Base-by-base conservation (phyloP, 2,329 filamentous ascomycete species). In the Phialophora macrospora region DNA sequence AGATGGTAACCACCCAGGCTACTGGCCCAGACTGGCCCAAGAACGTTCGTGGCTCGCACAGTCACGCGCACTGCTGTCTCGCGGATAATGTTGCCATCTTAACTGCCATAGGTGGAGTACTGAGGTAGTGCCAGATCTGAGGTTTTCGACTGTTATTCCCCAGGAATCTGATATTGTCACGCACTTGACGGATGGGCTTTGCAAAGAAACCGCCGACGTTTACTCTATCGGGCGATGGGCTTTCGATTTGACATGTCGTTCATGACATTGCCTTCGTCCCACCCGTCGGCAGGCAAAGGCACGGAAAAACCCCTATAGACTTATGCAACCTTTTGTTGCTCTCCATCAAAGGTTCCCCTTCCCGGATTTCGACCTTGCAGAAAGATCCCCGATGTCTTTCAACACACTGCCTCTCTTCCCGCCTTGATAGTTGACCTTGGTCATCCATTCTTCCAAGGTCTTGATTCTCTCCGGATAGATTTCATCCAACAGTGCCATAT, bases 401-500 rank as follows among this genome's bases (percentile, higher is more conserved):
- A 65, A 41, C 2, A 65, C 63, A 7, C 46, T 24, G 11, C 65
- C 56, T 32, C 49, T 55, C 49, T 64, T 64, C 12, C 32, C 65
- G 34, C 63, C 63, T 41, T 64, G 49, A 46, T 64, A 64, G 20
- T 64, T 51, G 7, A 60, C 62, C 49, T 56, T 60, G 5, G 49
- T 28, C 61, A 85, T 80, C 78, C 81, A 86, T 66, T 85, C 79
- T 69, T 83, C 81, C 0, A 77, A 80, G 28, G 74, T 81, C 71
- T 73, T 79, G 61, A 83, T 80, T n/a, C 83, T 75, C 0, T 70
- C 70, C 0, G 83, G 83, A 70, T 82, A 77, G 55, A 86, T 85
- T 72, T 81, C 77, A 70, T 85, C 83, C 51, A 86, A 72, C 22
- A 85, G 66, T 8, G 68, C 73, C 69, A 83, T 84, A 69, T 85